A percentile compares a stretch with the other conserved stretches of the same genome.
Conservation (phyloP, 2,329 filamentous ascomycete genomes). For the Exophiala spinifera region DNA sequence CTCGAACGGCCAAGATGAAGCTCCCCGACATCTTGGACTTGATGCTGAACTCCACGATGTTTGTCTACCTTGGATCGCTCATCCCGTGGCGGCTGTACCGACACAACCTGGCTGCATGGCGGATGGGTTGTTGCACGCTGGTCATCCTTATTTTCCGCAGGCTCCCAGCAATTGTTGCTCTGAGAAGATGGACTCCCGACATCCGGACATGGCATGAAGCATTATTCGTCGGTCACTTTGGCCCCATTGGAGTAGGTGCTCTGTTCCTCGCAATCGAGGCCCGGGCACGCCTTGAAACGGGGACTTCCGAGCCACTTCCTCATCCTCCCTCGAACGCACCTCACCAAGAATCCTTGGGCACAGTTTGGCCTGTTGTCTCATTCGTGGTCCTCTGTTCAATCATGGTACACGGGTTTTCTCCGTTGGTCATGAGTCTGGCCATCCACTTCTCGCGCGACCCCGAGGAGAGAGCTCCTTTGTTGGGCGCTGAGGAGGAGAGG, state of each 20-base stretch:
- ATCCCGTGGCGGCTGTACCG: constrained; percentile 51
- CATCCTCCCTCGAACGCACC: constrained; percentile 40
- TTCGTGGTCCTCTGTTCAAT: constrained; percentile 55
- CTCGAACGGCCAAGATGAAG: constrained; percentile 45
- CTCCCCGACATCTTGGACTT: constrained; percentile 53
- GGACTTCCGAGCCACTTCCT: constrained; percentile 44
- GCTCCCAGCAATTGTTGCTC: constrained; percentile 50
- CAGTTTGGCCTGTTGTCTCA: constrained; percentile 55
- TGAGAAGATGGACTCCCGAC: constrained; percentile 49
- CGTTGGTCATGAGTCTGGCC: constrained; percentile 48
- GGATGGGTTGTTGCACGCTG: constrained; percentile 46
- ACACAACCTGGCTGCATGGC: constrained; percentile 35
- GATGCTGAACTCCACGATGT: constrained; percentile 54
- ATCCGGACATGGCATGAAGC: constrained; percentile 52
- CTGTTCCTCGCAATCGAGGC: constrained; percentile 58
- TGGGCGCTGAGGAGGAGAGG: constrained; percentile 50
- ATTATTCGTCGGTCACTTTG: constrained; percentile 56
- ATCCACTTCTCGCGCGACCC: constrained; percentile 48
- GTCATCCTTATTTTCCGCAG: constrained; percentile 53
- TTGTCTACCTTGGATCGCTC: constrained; percentile 56
- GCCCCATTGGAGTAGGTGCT: constrained; percentile 56
- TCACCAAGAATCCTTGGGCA: constrained; percentile 41
- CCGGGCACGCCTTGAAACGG: constrained; percentile 51
- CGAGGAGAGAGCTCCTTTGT: constrained; percentile 49
- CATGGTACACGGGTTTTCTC: constrained; percentile 54